phyloP scores from a whole-genome alignment of 306 rosid species.

The Sphenostylis stenocarpa region DNA sequence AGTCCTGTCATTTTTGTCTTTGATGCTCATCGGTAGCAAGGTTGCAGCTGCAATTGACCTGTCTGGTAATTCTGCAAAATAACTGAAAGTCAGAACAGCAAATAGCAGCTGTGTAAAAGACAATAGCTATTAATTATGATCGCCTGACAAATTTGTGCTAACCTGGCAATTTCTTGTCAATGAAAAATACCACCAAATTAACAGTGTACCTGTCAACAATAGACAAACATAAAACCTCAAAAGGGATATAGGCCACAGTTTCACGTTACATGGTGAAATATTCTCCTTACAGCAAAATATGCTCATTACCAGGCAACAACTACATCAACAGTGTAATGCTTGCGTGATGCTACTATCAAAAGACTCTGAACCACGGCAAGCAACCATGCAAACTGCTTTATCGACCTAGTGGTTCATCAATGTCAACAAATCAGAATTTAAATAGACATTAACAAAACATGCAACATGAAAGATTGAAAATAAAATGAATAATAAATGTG shows the following conservation, averaged over 20 bases:
- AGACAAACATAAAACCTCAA: conserved; percentile 25
- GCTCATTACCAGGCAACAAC: conserved; percentile 89
- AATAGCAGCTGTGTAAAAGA: conserved; percentile 8
- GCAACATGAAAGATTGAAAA: neutral
- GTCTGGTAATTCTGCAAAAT: conserved; percentile 79
- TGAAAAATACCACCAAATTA: conserved; percentile 84
- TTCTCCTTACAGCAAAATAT: neutral
- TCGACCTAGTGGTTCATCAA: conserved; percentile 48
- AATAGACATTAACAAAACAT: neutral
- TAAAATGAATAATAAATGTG: neutral
- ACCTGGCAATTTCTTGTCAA: conserved; percentile 92
- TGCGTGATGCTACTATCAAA: conserved; percentile 94
- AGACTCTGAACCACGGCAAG: conserved; percentile 86
- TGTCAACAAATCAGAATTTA: conserved; percentile 25
- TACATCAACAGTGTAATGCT: conserved; percentile 97
- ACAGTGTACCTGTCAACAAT: conserved; percentile 83
- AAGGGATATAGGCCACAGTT: neutral
- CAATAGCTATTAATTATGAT: neutral
- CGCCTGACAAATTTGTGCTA: conserved; percentile 22
- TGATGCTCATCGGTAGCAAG: conserved; percentile 67
- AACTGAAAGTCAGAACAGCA: conserved; percentile 36
- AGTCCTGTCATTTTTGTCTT: conserved; percentile 71
- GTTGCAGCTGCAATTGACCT: conserved; percentile 62
- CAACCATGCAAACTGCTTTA: conserved; percentile 87
- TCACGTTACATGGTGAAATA: neutral